Conservation (phyloP, 2,329 filamentous ascomycete genomes). For the Beauveria australis region DNA sequence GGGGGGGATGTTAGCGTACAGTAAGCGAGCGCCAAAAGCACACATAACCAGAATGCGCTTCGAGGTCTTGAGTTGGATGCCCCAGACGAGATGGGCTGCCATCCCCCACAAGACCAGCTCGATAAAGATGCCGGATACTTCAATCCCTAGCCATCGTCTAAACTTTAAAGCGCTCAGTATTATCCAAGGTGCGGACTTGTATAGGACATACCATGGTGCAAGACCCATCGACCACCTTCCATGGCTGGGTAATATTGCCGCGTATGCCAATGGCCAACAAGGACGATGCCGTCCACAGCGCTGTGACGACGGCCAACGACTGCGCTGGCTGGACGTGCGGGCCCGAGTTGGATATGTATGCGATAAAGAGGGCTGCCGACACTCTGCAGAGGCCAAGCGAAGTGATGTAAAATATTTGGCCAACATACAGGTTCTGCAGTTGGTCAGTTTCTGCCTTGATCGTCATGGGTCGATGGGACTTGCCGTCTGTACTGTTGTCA, state of each 20-base stretch:
- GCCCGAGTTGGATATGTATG: background rate
- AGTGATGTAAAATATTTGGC: background rate
- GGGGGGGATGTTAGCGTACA: background rate
- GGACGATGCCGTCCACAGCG: background rate
- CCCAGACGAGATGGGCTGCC: slow-evolving; percentile 1
- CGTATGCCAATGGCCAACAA: background rate
- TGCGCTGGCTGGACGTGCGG: background rate
- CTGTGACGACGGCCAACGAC: background rate
- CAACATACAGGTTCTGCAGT: background rate
- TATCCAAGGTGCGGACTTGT: background rate
- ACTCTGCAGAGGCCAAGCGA: slow-evolving; percentile 2
- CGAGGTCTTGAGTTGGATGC: background rate
- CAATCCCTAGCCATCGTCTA: background rate
- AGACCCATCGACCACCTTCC: background rate
- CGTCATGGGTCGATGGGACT: background rate
- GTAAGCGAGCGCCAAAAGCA: slow-evolving; percentile 1
- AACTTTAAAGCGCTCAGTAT: background rate
- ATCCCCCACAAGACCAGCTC: background rate
- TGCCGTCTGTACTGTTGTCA: background rate
- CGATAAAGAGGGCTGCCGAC: background rate
- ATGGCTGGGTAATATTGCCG: background rate
- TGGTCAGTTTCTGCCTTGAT: background rate
- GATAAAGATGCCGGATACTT: background rate
- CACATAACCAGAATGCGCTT: background rate
- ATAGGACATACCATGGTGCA: background rate